Evolutionary conservation across 331 rosid genomes (phyloP), one percentile per base, ranked within the genome.

Genomic region (Saraca asoca): DNA sequence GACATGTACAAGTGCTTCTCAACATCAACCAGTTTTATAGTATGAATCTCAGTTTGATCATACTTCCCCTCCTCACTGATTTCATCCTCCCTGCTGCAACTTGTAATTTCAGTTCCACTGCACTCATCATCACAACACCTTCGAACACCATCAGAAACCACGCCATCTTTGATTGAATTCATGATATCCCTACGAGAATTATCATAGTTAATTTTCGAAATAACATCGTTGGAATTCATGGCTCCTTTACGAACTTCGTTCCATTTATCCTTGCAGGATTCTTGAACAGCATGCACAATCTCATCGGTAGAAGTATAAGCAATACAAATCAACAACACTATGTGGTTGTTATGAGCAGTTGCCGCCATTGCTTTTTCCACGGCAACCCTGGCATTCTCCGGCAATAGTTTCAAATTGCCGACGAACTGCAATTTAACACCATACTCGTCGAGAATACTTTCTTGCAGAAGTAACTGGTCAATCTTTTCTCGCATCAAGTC

Each of bases 1-100:
- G 75, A 49, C 85, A 83, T 83, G 74, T 80, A 78, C 83, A 80
- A 77, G 66, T 77, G 61, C 66, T 68, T 75, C 75, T 78, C 85
- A 49, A 83, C 34, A 52, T 83, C 88, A 13, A 64, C 71, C 31
- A 80, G 66, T 69, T 77, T 77, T 57, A 83, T 70, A 12, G 54
- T 20, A 39, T 78, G 74, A 70, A 62, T 29, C 71, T 62, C 78
- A 50, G 20, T 61, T 46, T 62, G 59, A 59, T 51, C 57, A 20
- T 43, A 12, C 48, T 51, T 72, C 59, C 41, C 46, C 64, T 54
- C 75, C 43, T 75, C 68, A 51, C 24, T 16, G 79, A 74, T 13
- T 48, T 51, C 53, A 33, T 50, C 44, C 51, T 73, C 31, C 41
- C 52, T 70, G 52, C 41, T 74, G 80, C 72, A 62, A 46, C 66